Percentiles rank a stretch among this genome's conserved stretches.
Conservation (phyloP, 1,284 basidiomycete species). For the Papiliotrema nemorosa region DNA sequence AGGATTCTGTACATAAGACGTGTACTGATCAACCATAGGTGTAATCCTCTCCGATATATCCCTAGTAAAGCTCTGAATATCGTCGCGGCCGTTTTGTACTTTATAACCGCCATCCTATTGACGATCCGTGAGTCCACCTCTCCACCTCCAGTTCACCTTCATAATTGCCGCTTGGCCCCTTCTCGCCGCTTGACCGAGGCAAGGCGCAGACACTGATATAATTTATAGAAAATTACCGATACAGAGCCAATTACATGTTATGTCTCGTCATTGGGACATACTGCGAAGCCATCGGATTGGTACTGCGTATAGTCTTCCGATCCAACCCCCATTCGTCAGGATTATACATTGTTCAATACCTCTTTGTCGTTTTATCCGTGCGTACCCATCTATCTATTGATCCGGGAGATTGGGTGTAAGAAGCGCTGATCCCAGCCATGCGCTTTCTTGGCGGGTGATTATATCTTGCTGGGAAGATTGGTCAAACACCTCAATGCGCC, state of each 20-base stretch:
- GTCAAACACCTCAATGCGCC: conserved; percentile 56
- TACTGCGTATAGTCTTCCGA: conserved; percentile 49
- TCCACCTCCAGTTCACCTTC: not conserved
- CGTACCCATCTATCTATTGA: conserved; percentile 16
- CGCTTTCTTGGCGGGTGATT: conserved; percentile 71
- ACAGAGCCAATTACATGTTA: conserved; percentile 61
- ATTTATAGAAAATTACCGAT: conserved; percentile 36
- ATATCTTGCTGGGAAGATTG: conserved; percentile 63
- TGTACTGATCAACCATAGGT: conserved; percentile 18
- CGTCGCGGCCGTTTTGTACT: conserved; percentile 56
- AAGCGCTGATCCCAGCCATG: conserved; percentile 54
- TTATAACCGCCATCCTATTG: conserved; percentile 57
- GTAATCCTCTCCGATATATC: conserved; percentile 57
- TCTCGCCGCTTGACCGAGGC: too few species aligned
- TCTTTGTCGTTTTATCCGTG: conserved; percentile 64
- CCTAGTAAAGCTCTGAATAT: conserved; percentile 58
- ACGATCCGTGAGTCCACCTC: conserved; percentile 49
- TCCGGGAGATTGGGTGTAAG: not conserved
- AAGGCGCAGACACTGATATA: not conserved
- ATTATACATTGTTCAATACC: conserved; percentile 59
- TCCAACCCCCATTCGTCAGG: conserved; percentile 35
- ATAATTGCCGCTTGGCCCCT: not conserved
- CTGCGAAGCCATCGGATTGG: conserved; percentile 50
- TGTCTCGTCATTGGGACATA: conserved; percentile 64
- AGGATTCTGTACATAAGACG: not conserved